Conservation (phyloP, 2,329 filamentous ascomycete genomes). For the Podosphaera xanthii region DNA sequence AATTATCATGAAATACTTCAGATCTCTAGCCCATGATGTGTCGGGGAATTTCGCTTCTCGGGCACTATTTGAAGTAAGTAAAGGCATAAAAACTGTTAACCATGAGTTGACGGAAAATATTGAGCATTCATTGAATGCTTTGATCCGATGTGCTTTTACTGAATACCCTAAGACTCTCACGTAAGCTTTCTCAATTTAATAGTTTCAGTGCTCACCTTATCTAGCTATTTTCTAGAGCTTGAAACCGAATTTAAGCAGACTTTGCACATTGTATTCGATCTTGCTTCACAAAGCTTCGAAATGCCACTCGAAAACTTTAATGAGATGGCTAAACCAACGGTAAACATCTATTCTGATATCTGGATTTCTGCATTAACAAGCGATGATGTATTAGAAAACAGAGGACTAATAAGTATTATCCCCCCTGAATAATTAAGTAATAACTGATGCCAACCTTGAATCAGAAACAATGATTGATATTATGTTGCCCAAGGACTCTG, state of each 20-base stretch:
- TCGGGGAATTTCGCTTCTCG: background rate
- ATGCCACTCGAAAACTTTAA: background rate
- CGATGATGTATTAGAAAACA: conserved; percentile 10
- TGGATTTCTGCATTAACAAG: conserved; percentile 11
- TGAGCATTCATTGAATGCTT: conserved; percentile 5
- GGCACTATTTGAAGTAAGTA: too few relatives aligned
- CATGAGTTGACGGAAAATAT: background rate
- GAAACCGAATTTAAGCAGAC: conserved; percentile 6
- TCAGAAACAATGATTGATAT: conserved; percentile 12
- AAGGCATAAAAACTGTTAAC: too few relatives aligned
- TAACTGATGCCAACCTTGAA: background rate
- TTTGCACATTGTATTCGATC: conserved; percentile 11
- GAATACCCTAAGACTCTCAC: conserved; percentile 11
- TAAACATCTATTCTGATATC: conserved; percentile 7
- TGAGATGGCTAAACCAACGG: conserved; percentile 5
- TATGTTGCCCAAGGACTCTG: conserved; percentile 7
- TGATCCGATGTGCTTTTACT: conserved; percentile 9
- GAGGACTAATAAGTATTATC: conserved; percentile 8
- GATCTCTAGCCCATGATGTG: conserved; percentile 1
- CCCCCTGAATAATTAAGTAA: background rate
- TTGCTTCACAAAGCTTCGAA: conserved; percentile 8
- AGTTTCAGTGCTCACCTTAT: conserved; percentile 4
- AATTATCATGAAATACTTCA: conserved; percentile 6
- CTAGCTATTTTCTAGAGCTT: conserved; percentile 8
- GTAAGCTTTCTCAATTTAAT: conserved; percentile 5